These are phyloP conservation scores for Fusarium devonianum DNA, from an alignment of 2,329 filamentous ascomycete genomes.

Conservation along the genomic window DNA sequence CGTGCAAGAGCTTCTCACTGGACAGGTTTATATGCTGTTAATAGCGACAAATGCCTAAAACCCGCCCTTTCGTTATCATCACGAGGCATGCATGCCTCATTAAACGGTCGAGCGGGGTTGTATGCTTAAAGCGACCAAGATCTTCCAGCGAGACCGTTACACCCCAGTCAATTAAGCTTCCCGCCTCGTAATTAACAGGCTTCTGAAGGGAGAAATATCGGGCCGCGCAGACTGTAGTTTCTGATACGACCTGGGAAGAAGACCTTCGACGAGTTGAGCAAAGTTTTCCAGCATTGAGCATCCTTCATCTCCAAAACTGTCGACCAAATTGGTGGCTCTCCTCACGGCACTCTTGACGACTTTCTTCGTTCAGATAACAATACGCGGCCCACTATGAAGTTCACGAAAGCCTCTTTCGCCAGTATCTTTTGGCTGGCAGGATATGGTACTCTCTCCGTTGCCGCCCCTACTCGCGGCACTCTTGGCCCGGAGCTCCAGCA, in stretches of 20 bases:
- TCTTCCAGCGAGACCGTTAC: slow-evolving; percentile 5
- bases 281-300: too few relatives aligned
- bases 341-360: neutral
- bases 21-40: too few relatives aligned
- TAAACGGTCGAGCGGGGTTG: slow-evolving; percentile 16
- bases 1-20: too few relatives aligned
- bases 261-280: too few relatives aligned
- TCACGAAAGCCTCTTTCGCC: slow-evolving; percentile 12
- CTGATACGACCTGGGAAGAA: too few relatives aligned
- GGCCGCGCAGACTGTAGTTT: slow-evolving; percentile 18
- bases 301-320: too few relatives aligned
- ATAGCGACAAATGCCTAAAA: too few relatives aligned
- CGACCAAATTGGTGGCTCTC: neutral
- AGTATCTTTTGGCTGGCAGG: slow-evolving; percentile 28
- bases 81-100: slow-evolving; percentile 12
- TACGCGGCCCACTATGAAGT: slow-evolving; percentile 21
- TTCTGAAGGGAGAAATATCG: slow-evolving; percentile 22
- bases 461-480: slow-evolving; percentile 20
- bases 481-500: slow-evolving; percentile 41
- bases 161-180: slow-evolving; percentile 3
- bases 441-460: slow-evolving; percentile 16
- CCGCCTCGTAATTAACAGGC: neutral
- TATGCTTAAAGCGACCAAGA: slow-evolving; percentile 20
- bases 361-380: neutral
- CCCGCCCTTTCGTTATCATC: too few relatives aligned